phyloP scores from a whole-genome alignment of 257 asterid genomes.

The Hygrophila difformis region DNA sequence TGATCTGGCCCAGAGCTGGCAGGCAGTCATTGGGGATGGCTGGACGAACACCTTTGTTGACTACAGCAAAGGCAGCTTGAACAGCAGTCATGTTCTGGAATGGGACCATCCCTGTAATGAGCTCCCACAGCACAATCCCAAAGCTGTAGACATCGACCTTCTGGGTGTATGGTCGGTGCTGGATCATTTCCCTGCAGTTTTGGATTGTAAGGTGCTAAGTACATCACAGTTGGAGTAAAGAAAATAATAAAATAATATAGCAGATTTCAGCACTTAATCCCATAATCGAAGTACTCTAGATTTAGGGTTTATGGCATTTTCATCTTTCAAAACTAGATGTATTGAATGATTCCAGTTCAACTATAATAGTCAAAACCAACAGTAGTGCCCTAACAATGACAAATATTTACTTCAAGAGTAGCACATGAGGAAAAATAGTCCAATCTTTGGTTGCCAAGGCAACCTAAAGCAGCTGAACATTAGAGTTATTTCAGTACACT shows the following conservation, averaged over 20 bases:
- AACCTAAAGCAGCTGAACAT: too few relatives aligned
- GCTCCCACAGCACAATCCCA: constrained; percentile 97
- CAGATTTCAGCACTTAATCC: too few relatives aligned
- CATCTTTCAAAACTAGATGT: too few relatives aligned
- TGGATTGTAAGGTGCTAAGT: constrained; percentile 15
- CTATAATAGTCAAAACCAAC: too few relatives aligned
- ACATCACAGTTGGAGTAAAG: background rate
- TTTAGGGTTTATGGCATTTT: too few relatives aligned
- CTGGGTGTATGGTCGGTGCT: constrained; percentile 92
- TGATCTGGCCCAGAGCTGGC: constrained; percentile 68
- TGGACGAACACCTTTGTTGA: constrained; percentile 91
- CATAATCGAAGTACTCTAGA: too few relatives aligned
- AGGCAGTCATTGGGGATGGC: constrained; percentile 70
- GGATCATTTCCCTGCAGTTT: constrained; percentile 92
- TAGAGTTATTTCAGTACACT: too few relatives aligned
- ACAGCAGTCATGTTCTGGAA: constrained; percentile 98
- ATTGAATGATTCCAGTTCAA: too few relatives aligned
- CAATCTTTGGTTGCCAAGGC: too few relatives aligned
- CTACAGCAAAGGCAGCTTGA: constrained; percentile 97
- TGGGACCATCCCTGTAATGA: constrained; percentile 94
- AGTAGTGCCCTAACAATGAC: too few relatives aligned
- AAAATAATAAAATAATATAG: background rate
- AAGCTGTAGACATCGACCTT: constrained; percentile 96
- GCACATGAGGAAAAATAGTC: too few relatives aligned
- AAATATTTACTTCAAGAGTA: too few relatives aligned